Base-by-base conservation (phyloP, 2,329 filamentous ascomycete genomes). In the Colletotrichum chlorophyti region DNA sequence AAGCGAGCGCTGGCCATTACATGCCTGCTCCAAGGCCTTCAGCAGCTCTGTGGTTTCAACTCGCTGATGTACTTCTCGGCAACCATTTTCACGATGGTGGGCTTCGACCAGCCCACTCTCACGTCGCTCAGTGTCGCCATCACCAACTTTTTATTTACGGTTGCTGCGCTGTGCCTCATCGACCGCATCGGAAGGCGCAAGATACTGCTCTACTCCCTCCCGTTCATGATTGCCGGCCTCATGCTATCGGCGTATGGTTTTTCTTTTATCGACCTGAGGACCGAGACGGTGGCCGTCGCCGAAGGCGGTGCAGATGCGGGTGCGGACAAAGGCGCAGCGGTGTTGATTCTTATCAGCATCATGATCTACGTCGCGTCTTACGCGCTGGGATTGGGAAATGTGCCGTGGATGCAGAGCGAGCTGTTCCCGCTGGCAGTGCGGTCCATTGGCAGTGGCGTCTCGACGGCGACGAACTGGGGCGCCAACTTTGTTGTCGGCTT, bases 381-480 rank as follows among this genome's bases (percentile, higher is more conserved):
- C 70, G 94, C 94, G 1, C 79, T 93, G 2, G 94, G 94, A 3
- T 81, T 98, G 2, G 94, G 94, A 8, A 96, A 93, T 66, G 92
- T 98, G 3, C 93, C 94, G 0, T 98, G 94, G 94, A 94, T 97
- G 82, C 93, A 97, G 76, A 91, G 89, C 65, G 94, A 98, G 76
- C 83, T 97, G 27, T 97, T 97, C 69, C 90, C 93, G 1, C 79
- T 93, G 43, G 81, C 82, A 26, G 90, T 93, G 41, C 86, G 91
- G 45, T 87, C 88, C 5, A 74, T 91, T 2, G 91, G 91, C 24
- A 91, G 88, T 57, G 87, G 87, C 0, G 72, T 91, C 5, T 84
- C 89, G 2, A 94, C 93, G 7, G 89, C 88, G 5, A 96, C 91
- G 6, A 97, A 86, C 68, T 98, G 94, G 94, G 84, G 83, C 4